Evolutionary conservation across 2,329 filamentous ascomycete genomes (phyloP), one percentile per base, ranked within the genome.

Genomic region (Cercospora zeae-maydis): DNA sequence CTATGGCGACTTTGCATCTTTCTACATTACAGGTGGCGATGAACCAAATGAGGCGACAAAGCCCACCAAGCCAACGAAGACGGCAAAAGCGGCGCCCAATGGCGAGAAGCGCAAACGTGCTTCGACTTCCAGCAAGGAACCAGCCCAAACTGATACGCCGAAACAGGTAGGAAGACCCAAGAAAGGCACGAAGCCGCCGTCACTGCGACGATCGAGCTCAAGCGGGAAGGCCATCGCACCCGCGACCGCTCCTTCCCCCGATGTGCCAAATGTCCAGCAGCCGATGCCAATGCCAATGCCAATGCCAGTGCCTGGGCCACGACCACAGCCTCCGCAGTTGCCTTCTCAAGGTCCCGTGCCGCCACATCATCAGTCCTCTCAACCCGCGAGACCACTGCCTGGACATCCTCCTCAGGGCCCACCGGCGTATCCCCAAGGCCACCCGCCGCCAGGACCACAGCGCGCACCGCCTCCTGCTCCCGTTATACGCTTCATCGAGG

Each of bases 91-190:
- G 24, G 45, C 34, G 21, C 47, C 21, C 13, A 6, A 34, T 27
- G 33, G 34, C 45, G 27, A 27, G 13, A 45, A 62, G 58, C 59
- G 59, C 51, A 61, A 61, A n/a, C 59, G 59, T 36, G 37, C 27
- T 21, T 61, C 59, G 33, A 47, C 51, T 34, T 49, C 49, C 14
- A 39, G 45, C 34, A 58, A 63, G 13, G 42, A 86, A 83, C 84
- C 86, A 64, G 86, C 86, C 27, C 52, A 61, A 21, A 52, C 36
- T 56, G 51, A 47, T 36, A 27, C 37, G 27, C 34, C 36, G 51
- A 36, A 52, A 16, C 52, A 49, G 37, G 21, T 39, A 56, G 59
- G 33, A 36, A 36, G 36, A 27, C 36, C 59, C 49, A 55, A 61
- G 59, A 61, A 61, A 52, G 24, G n/a, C 31, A 31, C 37, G 51